Evolutionary conservation across 306 rosid species (phyloP).

Genomic region (Prunus armeniaca): DNA sequence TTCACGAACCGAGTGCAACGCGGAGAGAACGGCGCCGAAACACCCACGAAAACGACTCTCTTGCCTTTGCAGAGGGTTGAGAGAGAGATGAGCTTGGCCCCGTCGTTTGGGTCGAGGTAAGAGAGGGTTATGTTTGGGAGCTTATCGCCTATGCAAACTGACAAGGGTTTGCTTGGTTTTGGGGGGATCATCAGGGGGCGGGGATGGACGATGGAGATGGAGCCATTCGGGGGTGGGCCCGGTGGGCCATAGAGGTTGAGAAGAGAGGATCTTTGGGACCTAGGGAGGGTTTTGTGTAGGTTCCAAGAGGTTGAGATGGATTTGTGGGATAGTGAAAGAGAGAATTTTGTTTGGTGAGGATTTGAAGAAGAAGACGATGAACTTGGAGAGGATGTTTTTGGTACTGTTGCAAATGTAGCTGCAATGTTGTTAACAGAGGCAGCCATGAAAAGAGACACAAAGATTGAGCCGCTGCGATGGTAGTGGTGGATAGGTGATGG

Average conservation of each 20-base stretch:
- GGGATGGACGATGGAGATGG: slow-evolving; percentile 7
- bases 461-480: no score
- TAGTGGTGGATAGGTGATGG: no score
- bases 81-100: slow-evolving; percentile 5
- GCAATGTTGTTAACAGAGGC: slow-evolving; percentile 34
- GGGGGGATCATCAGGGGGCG: not conserved
- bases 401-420: slow-evolving; percentile 24
- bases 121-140: slow-evolving; percentile 18
- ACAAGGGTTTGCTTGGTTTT: not conserved
- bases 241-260: slow-evolving; percentile 24
- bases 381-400: not conserved
- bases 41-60: slow-evolving; percentile 14
- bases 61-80: slow-evolving; percentile 25
- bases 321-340: slow-evolving; percentile 6
- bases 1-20: slow-evolving; percentile 13
- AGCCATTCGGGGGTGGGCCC: slow-evolving; percentile 17
- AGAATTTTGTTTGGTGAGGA: slow-evolving; percentile 3
- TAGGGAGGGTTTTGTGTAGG: slow-evolving; percentile 2
- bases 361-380: slow-evolving; percentile 7
- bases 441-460: slow-evolving; percentile 5
- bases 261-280: slow-evolving; percentile 14
- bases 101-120: slow-evolving; percentile 12
- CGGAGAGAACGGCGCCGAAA: slow-evolving; percentile 21
- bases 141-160: slow-evolving; percentile 8
- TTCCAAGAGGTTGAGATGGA: slow-evolving; percentile 18